Evolutionary conservation across 192 early-diverging fungal genomes (phyloP), one percentile per base, ranked within the genome.

Genomic region (Chytriomyces sp.): DNA sequence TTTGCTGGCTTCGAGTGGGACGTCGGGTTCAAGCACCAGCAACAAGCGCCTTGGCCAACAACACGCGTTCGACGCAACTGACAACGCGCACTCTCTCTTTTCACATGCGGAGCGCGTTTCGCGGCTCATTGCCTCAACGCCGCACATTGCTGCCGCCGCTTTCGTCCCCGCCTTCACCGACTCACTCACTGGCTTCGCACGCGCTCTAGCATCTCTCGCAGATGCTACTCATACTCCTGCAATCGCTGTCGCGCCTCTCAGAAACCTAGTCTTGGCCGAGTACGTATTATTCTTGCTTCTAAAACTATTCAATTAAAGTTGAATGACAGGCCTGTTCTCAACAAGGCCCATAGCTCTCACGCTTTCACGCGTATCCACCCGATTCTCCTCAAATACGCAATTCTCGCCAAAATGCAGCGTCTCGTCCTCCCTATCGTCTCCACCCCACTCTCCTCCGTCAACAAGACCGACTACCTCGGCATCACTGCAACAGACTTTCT

Each of bases 401-500:
- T 81, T 34, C 64, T 76, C 36, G 70, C 80, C 22, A 84, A 79
- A 41, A 59, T 49, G n/a, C 69, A 17, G 26, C 37, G 38, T 26
- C 10, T 57, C 26, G 33, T 38, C 14, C 10, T 33, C 8, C 38
- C 54, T 7, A n/a, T n/a, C 34, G 17, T 26, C 2, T 30, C 14
- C 59, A n/a, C 67, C 31, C 10, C 31, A 2, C 59, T 68, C 33
- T 69, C 77, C 39, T 30, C 63, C n/a, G 79, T 74, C 12, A 53
- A 78, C 22, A 49, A 82, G 5, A 56, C 66, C 14, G 5, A 14
- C 22, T 33, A 6, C 4, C 68, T 22, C 49, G 41, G 49, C 25
- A 17, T 83, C 25, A 57, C 40, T n/a, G 79, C 83, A 55, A 78
- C 89, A 74, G 74, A 87, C 63, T 90, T 87, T 77, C 73, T 93